phyloP scores from a whole-genome alignment of 2,329 filamentous ascomycete species.

The Aotearoamyces nothofagi region DNA sequence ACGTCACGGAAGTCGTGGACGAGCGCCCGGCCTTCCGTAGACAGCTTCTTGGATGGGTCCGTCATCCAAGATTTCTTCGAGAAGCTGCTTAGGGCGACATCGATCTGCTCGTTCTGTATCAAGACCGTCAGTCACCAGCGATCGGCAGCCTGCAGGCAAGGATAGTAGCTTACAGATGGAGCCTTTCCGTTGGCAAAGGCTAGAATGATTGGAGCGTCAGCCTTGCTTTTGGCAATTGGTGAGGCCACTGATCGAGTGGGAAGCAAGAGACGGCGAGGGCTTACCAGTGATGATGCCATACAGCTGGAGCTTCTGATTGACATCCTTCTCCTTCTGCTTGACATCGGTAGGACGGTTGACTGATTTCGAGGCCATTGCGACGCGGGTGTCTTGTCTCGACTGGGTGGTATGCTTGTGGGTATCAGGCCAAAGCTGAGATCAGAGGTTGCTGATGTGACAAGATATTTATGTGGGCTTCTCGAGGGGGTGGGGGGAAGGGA shows the following conservation, averaged over 20 bases:
- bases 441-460: too few species aligned
- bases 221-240: too few species aligned
- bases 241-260: too few species aligned
- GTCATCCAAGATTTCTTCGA: conserved; percentile 55
- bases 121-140: conserved; percentile 6
- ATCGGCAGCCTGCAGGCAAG: not conserved
- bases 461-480: too few species aligned
- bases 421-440: too few species aligned
- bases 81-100: conserved; percentile 83
- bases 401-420: too few species aligned
- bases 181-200: conserved; percentile 54
- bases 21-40: conserved; percentile 65
- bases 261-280: conserved; percentile 8
- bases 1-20: conserved; percentile 66
- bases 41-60: conserved; percentile 62
- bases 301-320: conserved; percentile 87
- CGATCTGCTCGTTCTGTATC: conserved; percentile 54
- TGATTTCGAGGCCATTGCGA: conserved; percentile 8
- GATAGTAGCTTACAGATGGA: conserved; percentile 38
- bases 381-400: too few species aligned
- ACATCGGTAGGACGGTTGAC: conserved; percentile 17
- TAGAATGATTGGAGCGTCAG: too few species aligned
- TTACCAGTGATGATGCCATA: conserved; percentile 70
- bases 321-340: conserved; percentile 31
- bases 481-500: too few species aligned